Evolutionary conservation across 768 basidiomycete genomes (phyloP).

Genomic region (Rhizopogon vesiculosus): DNA sequence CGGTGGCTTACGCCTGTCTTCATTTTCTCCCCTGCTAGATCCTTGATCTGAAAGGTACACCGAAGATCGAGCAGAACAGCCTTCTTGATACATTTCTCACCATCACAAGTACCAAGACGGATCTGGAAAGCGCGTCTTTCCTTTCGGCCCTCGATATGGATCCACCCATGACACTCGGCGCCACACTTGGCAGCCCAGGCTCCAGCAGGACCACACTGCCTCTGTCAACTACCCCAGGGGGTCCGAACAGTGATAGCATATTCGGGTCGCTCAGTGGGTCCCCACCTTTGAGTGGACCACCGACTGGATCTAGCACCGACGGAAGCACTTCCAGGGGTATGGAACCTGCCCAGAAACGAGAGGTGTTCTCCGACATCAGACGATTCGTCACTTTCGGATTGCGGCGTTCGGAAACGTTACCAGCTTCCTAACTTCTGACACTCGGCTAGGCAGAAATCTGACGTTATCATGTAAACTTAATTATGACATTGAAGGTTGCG

Average conservation of each 20-base stretch:
- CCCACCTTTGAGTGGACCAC: constrained; percentile 59
- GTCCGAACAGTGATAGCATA: constrained; percentile 38
- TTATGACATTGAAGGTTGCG: not conserved
- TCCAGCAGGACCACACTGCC: constrained; percentile 59
- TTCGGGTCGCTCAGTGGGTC: constrained; percentile 51
- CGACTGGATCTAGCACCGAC: constrained; percentile 53
- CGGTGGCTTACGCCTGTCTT: not conserved
- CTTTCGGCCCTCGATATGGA: constrained; percentile 96
- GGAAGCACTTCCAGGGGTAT: constrained; percentile 32
- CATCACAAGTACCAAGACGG: constrained; percentile 87
- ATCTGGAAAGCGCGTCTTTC: constrained; percentile 88
- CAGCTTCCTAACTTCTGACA: not conserved
- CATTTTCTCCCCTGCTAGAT: constrained; percentile 47
- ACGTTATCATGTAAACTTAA: not conserved
- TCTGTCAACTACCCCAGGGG: constrained; percentile 26
- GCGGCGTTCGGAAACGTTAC: constrained; percentile 36
- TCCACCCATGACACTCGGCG: constrained; percentile 48
- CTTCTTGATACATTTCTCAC: constrained; percentile 90
- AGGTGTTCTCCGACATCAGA: constrained; percentile 86
- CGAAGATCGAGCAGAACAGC: constrained; percentile 79
- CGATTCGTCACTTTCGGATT: constrained; percentile 88
- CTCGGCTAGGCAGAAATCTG: not conserved
- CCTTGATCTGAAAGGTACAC: constrained; percentile 91
- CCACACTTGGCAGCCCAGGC: constrained; percentile 61
- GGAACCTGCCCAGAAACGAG: constrained; percentile 49